Evolutionary conservation across 73 alveolate genomes (phyloP).

Genomic region (Paramecium tetraurelia): DNA sequence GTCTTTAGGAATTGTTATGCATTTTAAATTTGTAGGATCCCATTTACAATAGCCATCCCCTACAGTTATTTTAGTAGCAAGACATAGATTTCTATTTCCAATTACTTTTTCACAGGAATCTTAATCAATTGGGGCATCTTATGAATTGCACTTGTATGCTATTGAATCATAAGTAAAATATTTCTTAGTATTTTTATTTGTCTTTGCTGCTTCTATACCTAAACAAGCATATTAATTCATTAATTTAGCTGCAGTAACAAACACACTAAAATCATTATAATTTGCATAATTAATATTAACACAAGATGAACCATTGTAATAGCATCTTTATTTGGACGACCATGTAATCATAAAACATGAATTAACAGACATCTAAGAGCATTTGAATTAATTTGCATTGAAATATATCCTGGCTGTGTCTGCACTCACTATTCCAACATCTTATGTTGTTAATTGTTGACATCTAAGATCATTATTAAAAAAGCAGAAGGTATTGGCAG

Average conservation of each 20-base stretch:
- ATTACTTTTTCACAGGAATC: not conserved
- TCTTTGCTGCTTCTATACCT: not conserved
- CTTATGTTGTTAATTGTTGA: not conserved
- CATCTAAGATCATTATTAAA: constrained; percentile 14
- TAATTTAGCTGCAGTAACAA: not conserved
- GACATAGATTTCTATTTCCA: not conserved
- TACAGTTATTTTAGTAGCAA: not conserved
- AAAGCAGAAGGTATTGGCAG: not conserved
- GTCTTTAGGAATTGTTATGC: not conserved
- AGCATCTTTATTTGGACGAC: constrained; percentile 16
- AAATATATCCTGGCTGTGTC: not conserved
- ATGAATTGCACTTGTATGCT: not conserved
- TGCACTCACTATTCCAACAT: not conserved
- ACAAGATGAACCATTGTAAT: not conserved
- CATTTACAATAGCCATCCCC: not conserved
- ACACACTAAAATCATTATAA: not conserved
- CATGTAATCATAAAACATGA: not conserved
- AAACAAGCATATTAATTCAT: not conserved
- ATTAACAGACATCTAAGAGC: not conserved
- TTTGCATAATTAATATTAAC: not conserved
- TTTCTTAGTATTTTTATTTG: not conserved
- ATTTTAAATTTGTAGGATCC: constrained; percentile 7
- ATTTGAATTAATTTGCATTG: not conserved
- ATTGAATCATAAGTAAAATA: not conserved
- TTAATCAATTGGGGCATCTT: not conserved